Evolutionary conservation across 192 early-diverging fungal species (phyloP).

Genomic region (Coemansia aciculifera): DNA sequence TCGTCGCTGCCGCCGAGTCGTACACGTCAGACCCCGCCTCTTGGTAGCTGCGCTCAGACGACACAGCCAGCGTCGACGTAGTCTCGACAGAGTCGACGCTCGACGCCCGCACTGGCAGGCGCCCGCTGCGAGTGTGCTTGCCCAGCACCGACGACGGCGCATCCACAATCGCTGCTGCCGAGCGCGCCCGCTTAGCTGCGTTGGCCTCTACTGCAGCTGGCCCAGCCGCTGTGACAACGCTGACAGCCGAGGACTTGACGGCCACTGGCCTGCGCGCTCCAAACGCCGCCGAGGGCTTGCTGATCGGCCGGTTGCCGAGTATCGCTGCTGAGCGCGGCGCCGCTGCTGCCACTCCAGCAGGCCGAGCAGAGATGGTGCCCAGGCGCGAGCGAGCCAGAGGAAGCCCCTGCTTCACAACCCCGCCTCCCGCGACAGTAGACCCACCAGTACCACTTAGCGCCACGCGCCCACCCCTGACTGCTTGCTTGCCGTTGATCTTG

Average conservation of each 20-base stretch:
- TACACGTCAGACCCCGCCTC: background rate
- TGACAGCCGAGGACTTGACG: background rate
- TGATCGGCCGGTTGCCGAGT: slow-evolving; percentile 28
- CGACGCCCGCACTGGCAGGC: slow-evolving; percentile 3
- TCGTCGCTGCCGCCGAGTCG: background rate
- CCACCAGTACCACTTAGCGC: background rate
- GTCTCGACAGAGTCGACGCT: background rate
- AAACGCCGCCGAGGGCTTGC: slow-evolving; percentile 32
- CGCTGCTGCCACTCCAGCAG: background rate
- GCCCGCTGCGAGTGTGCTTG: slow-evolving; percentile 51
- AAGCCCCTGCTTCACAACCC: slow-evolving; percentile 8
- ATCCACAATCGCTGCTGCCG: background rate
- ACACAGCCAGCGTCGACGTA: background rate
- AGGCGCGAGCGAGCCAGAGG: slow-evolving; percentile 13
- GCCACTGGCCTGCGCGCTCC: slow-evolving; percentile 28
- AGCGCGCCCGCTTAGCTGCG: slow-evolving; percentile 23
- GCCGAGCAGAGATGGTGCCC: background rate
- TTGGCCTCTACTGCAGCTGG: background rate
- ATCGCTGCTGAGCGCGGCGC: background rate
- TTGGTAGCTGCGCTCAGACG: slow-evolving; percentile 7
- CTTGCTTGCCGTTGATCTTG: slow-evolving; percentile 9
- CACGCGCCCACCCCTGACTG: slow-evolving; percentile 4
- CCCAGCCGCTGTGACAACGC: background rate
- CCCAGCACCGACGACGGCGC: slow-evolving; percentile 16
- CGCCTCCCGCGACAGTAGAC: background rate